These are phyloP conservation scores for Besnoitia besnoiti DNA, from an alignment of 169 alveolate species.

Conservation along the genomic window DNA sequence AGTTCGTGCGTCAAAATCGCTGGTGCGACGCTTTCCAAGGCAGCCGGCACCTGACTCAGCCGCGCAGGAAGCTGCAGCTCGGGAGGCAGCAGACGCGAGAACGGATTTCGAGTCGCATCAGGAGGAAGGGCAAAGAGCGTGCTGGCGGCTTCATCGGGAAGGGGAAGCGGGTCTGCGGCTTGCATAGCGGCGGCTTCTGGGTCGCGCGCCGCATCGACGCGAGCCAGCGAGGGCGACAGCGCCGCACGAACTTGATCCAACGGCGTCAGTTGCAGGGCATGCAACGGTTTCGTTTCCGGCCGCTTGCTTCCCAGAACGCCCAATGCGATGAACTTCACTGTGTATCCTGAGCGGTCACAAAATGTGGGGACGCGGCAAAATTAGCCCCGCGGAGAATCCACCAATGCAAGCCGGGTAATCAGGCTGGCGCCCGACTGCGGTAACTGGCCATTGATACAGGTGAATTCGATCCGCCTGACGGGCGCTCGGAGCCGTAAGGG, in stretches of 20 bases:
- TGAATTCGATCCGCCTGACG: background rate
- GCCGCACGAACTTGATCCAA: constrained; percentile 17
- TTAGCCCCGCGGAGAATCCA: background rate
- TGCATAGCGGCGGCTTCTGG: background rate
- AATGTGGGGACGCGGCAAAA: no score
- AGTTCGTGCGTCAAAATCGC: background rate
- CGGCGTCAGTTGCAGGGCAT: constrained; percentile 67
- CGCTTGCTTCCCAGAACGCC: constrained; percentile 62
- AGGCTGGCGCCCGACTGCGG: background rate
- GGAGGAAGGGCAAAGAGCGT: constrained; percentile 16
- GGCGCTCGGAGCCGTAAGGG: background rate
- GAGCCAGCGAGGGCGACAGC: constrained; percentile 23
- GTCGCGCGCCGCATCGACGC: background rate
- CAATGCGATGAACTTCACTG: constrained; percentile 40
- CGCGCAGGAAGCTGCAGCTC: background rate
- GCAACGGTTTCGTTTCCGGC: constrained; percentile 55
- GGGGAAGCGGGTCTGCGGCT: background rate
- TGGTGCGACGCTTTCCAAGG: background rate
- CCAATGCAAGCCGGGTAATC: background rate
- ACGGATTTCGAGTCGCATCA: background rate
- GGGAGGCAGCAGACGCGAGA: background rate
- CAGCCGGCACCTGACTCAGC: background rate
- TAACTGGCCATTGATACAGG: background rate
- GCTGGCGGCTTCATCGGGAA: background rate
- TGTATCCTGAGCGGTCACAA: constrained; percentile 55